Evolutionary conservation across 2,329 filamentous ascomycete genomes (phyloP).

Genomic region (Ophiognomonia clavigignenti-juglandacearum): DNA sequence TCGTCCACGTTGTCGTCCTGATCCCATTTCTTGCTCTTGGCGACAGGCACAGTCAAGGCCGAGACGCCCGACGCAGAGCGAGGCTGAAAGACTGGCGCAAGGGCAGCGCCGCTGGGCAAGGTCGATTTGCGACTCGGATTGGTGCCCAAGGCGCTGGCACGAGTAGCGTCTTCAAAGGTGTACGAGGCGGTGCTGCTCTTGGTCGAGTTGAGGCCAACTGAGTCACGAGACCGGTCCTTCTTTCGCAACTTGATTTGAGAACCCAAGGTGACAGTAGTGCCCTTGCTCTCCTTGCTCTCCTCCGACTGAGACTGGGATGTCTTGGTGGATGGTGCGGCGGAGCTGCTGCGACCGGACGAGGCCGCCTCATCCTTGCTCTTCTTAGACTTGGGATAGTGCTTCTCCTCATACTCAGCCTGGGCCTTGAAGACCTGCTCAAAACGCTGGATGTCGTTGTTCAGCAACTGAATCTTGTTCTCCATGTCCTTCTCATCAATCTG

Average conservation of each 20-base stretch:
- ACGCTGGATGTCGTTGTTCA: conserved; percentile 26
- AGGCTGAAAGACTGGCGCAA: conserved; percentile 46
- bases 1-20: conserved; percentile 8
- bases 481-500: conserved; percentile 55
- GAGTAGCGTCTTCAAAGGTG: conserved; percentile 25
- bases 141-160: conserved; percentile 15
- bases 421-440: conserved; percentile 43
- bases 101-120: conserved; percentile 41
- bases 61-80: conserved; percentile 23
- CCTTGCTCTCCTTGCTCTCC: conserved; percentile 14
- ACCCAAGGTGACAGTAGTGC: conserved; percentile 13
- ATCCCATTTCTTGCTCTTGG: conserved; percentile 9
- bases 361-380: conserved; percentile 19
- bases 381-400: conserved; percentile 34
- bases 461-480: conserved; percentile 40
- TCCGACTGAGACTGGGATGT: conserved; percentile 17
- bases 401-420: conserved; percentile 42
- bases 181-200: conserved; percentile 19
- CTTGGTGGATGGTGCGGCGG: conserved; percentile 24
- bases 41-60: conserved; percentile 15
- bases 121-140: conserved; percentile 29
- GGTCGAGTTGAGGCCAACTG: conserved; percentile 9
- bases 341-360: conserved; percentile 12
- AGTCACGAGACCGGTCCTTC: conserved; percentile 16
- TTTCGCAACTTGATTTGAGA: conserved; percentile 12